These are phyloP conservation scores for Avicennia marina DNA, from an alignment of 257 asterid species.

Conservation along the genomic window DNA sequence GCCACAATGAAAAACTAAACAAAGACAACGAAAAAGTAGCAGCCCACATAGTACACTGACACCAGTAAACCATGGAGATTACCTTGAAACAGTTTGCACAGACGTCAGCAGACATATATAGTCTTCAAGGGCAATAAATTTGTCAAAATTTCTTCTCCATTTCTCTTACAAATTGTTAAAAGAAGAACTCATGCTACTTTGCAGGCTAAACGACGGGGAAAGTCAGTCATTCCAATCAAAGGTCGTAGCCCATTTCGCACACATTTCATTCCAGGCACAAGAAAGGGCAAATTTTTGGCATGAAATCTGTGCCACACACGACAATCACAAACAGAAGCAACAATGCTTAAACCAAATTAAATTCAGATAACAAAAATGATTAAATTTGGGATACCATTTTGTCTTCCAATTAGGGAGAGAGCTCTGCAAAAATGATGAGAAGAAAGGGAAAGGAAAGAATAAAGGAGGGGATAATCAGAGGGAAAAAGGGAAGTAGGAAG, in stretches of 20 bases:
- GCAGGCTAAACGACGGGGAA: not conserved
- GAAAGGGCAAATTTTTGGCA: not conserved
- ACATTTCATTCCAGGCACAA: no score
- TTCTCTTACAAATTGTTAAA: not conserved
- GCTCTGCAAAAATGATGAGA: conserved; percentile 17
- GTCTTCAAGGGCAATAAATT: not conserved
- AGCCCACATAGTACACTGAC: no score
- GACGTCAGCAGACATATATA: not conserved
- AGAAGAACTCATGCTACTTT: no score
- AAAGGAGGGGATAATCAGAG: conserved; percentile 3
- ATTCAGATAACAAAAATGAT: not conserved
- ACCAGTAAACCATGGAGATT: no score
- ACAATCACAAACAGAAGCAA: not conserved
- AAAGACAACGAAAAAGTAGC: no score
- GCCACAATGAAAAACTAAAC: no score
- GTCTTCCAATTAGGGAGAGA: conserved; percentile 11
- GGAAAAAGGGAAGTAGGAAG: not conserved
- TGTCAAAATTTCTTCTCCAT: not conserved
- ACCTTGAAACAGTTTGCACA: no score
- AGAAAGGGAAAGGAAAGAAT: not conserved
- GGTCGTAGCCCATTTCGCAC: not conserved
- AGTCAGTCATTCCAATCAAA: not conserved
- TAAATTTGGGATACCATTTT: conserved; percentile 24
- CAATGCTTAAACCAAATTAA: not conserved
- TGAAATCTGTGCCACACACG: not conserved